Percentiles rank a stretch among this genome's conserved stretches.
phyloP scores from a whole-genome alignment of 2,329 filamentous ascomycete genomes.

The Fusarium nisikadoi region DNA sequence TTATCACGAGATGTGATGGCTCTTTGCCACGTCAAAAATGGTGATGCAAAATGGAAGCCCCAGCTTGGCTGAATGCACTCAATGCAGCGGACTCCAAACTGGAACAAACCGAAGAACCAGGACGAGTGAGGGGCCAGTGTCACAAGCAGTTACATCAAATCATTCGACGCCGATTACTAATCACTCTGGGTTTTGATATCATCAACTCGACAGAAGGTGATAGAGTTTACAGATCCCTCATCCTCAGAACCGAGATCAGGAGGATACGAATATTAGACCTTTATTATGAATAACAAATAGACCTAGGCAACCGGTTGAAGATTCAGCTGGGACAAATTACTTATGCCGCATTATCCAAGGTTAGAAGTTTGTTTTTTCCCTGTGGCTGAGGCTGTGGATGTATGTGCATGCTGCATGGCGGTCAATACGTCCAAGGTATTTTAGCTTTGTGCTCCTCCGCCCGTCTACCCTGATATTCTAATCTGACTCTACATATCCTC shows the following conservation, averaged over 20 bases:
- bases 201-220: neutral
- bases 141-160: neutral
- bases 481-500: neutral
- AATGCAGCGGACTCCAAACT: neutral
- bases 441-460: too few species aligned
- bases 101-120: neutral
- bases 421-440: too few species aligned
- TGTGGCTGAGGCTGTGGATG: neutral
- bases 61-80: neutral
- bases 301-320: neutral
- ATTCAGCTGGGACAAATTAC: neutral
- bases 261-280: too few species aligned
- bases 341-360: neutral
- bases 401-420: too few species aligned
- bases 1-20: rapidly evolving
- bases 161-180: neutral
- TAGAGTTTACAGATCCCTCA: too few species aligned
- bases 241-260: neutral
- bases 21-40: neutral
- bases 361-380: neutral
- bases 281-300: neutral
- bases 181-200: neutral
- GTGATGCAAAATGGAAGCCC: too few species aligned
- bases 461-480: neutral
- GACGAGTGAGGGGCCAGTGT: neutral